These are phyloP conservation scores for Fragaria nilgerrensis DNA, from an alignment of 306 rosid species.

Conservation along the genomic window DNA sequence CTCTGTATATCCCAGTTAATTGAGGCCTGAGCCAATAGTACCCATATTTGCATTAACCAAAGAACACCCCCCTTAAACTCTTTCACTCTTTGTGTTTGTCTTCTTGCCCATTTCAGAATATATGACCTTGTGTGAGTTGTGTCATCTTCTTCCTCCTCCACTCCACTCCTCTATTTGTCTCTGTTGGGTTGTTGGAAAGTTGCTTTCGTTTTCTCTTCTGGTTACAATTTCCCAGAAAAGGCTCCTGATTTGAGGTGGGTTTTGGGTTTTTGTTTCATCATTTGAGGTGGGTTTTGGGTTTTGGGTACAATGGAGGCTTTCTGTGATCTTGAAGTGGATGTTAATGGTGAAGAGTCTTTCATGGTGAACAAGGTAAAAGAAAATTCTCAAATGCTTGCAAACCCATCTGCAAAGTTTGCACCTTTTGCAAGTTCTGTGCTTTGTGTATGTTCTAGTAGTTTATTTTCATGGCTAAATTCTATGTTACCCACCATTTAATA, in stretches of 20 bases:
- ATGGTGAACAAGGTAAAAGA: slow-evolving; percentile 66
- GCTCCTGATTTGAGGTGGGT: slow-evolving; percentile 32
- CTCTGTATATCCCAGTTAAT: slow-evolving; percentile 30
- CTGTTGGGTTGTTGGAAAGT: slow-evolving; percentile 15
- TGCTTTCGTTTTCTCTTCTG: slow-evolving; percentile 15
- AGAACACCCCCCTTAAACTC: slow-evolving; percentile 19
- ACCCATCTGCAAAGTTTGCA: background rate
- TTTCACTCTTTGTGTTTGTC: slow-evolving; percentile 46
- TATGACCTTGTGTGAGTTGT: slow-evolving; percentile 26
- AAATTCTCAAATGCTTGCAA: slow-evolving; percentile 16
- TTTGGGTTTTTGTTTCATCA: background rate
- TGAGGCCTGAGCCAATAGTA: slow-evolving; percentile 38
- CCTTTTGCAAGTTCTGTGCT: slow-evolving; percentile 1
- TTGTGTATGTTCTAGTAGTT: slow-evolving; percentile 12
- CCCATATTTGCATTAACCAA: slow-evolving; percentile 29
- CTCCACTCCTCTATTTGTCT: slow-evolving; percentile 28
- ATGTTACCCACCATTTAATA: slow-evolving; percentile 33
- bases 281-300: slow-evolving; percentile 28
- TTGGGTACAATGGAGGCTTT: slow-evolving; percentile 48
- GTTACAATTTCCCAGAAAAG: slow-evolving; percentile 23
- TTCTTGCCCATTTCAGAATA: slow-evolving; percentile 60
- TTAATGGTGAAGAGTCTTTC: slow-evolving; percentile 87
- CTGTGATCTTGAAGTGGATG: slow-evolving; percentile 90
- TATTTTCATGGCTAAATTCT: slow-evolving; percentile 14
- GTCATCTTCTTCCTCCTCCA: slow-evolving; percentile 20